Percentiles rank a stretch among this genome's conserved stretches.
Conservation (phyloP, 768 basidiomycete species). For the Exidia glandulosa region DNA sequence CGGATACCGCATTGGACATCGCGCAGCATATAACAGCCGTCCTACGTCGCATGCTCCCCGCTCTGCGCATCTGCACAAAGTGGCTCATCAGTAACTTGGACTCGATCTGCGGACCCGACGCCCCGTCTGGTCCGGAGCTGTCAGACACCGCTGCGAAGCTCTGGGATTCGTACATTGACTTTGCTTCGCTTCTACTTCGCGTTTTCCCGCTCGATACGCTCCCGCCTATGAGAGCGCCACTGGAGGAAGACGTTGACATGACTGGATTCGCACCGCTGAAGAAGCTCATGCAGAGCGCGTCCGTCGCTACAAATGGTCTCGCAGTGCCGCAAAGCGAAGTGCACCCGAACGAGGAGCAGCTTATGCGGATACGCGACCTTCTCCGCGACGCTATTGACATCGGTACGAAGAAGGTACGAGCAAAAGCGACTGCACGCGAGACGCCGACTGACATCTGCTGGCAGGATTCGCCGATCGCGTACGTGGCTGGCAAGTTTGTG, state of each 20-base stretch:
- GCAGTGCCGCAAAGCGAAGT: constrained; percentile 22
- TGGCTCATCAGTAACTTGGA: constrained; percentile 70
- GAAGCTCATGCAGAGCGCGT: constrained; percentile 37
- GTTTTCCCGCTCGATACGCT: constrained; percentile 60
- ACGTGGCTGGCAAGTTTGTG: constrained; percentile 9
- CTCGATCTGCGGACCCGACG: constrained; percentile 17
- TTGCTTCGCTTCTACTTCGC: constrained; percentile 46
- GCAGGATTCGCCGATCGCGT: constrained; percentile 15
- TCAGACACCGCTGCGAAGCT: constrained; percentile 38
- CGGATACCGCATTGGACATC: constrained; percentile 45
- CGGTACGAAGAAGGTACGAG: not conserved
- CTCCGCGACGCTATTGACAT: constrained; percentile 51
- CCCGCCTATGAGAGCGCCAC: constrained; percentile 42
- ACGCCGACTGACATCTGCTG: not conserved
- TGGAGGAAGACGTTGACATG: constrained; percentile 90
- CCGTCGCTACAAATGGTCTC: constrained; percentile 11
- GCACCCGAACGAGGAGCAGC: constrained; percentile 90
- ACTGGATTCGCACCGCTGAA: constrained; percentile 78
- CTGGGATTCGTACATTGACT: constrained; percentile 62
- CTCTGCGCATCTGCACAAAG: constrained; percentile 76
- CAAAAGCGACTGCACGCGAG: not conserved
- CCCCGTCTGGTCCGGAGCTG: constrained; percentile 23
- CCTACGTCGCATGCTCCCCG: constrained; percentile 77
- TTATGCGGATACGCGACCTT: constrained; percentile 87
- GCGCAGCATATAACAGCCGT: constrained; percentile 78